Conservation (phyloP, 768 basidiomycete species). For the Podaxis mareebaensis region DNA sequence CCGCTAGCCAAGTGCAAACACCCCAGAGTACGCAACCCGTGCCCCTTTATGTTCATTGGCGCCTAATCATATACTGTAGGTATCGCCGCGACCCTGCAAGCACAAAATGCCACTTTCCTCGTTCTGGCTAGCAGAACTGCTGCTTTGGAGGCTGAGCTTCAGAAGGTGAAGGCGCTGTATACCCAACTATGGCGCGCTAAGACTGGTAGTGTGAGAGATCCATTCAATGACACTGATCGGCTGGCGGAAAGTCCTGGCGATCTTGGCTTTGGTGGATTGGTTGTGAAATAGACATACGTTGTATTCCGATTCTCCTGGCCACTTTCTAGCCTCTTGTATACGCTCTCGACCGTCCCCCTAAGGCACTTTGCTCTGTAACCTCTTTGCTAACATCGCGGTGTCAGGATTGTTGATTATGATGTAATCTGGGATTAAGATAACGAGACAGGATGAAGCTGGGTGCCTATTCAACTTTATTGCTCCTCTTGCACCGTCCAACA, state of each 20-base stretch:
- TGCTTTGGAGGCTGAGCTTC: slow-evolving; percentile 68
- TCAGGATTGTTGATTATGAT: background rate
- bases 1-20: slow-evolving; percentile 64
- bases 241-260: slow-evolving; percentile 34
- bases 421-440: background rate
- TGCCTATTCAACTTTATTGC: background rate
- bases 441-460: background rate
- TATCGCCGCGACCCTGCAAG: slow-evolving; percentile 75
- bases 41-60: slow-evolving; percentile 8
- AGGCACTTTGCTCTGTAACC: background rate
- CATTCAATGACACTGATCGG: slow-evolving; percentile 59
- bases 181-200: slow-evolving; percentile 78
- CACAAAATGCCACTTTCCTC: slow-evolving; percentile 77
- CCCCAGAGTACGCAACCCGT: slow-evolving; percentile 60
- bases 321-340: background rate
- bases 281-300: slow-evolving; percentile 29
- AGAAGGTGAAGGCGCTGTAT: slow-evolving; percentile 74
- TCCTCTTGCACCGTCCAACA: no score
- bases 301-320: background rate
- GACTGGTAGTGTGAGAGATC: slow-evolving; percentile 83
- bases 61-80: slow-evolving; percentile 36
- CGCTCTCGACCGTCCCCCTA: background rate
- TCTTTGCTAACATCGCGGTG: background rate
- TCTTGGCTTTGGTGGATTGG: slow-evolving; percentile 44
- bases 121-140: slow-evolving; percentile 78